phyloP scores from a whole-genome alignment of 257 asterid species.

The Ophiorrhiza pumila region DNA sequence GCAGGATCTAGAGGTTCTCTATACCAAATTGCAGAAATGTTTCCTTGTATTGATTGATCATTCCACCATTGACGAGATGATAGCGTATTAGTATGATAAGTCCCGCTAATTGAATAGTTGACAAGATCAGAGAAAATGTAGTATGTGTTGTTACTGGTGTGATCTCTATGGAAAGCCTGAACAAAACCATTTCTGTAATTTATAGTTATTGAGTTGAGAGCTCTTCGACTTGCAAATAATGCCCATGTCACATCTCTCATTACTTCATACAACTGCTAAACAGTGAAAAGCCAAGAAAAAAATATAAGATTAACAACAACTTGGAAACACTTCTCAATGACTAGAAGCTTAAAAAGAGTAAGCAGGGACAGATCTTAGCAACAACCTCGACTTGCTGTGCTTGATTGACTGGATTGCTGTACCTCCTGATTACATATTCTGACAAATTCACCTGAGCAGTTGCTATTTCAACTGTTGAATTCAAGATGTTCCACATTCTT shows the following conservation, averaged over 20 bases:
- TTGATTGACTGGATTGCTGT: constrained; percentile 63
- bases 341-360: neutral
- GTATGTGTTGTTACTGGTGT: constrained; percentile 61
- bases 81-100: constrained; percentile 36
- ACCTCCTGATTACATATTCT: constrained; percentile 58
- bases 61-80: constrained; percentile 76
- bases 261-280: constrained; percentile 72
- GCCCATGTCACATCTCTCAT: constrained; percentile 96
- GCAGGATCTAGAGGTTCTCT: constrained; percentile 72
- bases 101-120: constrained; percentile 62
- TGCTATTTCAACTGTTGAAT: constrained; percentile 79
- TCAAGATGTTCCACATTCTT: constrained; percentile 87
- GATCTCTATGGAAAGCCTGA: constrained; percentile 89
- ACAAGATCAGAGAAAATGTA: constrained; percentile 81
- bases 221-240: constrained; percentile 69
- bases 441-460: constrained; percentile 88
- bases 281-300: constrained; percentile 8
- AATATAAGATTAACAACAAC: neutral
- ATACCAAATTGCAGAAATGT: constrained; percentile 77
- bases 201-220: constrained; percentile 72
- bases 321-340: neutral
- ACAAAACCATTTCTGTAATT: constrained; percentile 87
- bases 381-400: constrained; percentile 81
- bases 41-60: constrained; percentile 66
- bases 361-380: constrained; percentile 5